phyloP scores from a whole-genome alignment of 306 rosid genomes.

The Myrica gale region DNA sequence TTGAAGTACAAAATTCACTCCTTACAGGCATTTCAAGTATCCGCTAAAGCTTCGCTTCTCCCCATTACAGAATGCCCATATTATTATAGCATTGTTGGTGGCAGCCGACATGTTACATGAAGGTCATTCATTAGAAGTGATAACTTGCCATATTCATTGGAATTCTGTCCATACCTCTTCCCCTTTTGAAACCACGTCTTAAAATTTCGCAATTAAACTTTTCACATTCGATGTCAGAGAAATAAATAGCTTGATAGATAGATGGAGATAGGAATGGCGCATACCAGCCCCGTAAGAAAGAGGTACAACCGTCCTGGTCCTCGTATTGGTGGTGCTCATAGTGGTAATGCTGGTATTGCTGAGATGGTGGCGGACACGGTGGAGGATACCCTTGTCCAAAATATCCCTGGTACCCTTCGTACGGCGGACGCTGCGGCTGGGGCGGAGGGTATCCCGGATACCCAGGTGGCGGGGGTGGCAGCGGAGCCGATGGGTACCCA shows the following conservation, averaged over 20 bases:
- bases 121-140: neutral
- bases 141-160: neutral
- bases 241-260: neutral
- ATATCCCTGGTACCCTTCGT: constrained; percentile 76
- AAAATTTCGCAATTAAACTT: too few relatives aligned
- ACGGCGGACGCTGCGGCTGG: constrained; percentile 44
- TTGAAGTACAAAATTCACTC: too few relatives aligned
- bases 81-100: neutral
- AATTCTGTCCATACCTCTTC: neutral
- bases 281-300: constrained; percentile 75
- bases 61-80: neutral
- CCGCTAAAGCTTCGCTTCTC: neutral
- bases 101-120: neutral
- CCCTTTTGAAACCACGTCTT: too few relatives aligned
- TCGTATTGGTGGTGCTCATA: constrained; percentile 46
- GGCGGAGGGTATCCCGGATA: constrained; percentile 44
- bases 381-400: constrained; percentile 61
- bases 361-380: constrained; percentile 48
- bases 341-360: constrained; percentile 41
- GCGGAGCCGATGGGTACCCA: constrained; percentile 41
- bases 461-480: constrained; percentile 43
- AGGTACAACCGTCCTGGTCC: constrained; percentile 34
- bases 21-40: too few relatives aligned
- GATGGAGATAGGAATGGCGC: neutral
- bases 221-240: neutral